phyloP scores from a whole-genome alignment of 495 filamentous ascomycete genomes.

The Penicillium bialowiezense region DNA sequence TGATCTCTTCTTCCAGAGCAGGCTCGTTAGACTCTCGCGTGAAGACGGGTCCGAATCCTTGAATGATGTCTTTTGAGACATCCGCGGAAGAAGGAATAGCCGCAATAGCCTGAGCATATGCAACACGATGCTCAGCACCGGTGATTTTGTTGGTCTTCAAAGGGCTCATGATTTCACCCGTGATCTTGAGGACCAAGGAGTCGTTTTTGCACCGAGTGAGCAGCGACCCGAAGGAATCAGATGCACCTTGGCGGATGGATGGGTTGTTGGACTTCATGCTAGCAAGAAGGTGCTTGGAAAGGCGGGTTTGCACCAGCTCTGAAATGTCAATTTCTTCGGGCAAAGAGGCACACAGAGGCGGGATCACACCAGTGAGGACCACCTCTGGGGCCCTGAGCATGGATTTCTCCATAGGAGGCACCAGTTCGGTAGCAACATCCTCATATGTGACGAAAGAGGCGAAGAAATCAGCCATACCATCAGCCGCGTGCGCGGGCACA shows the following conservation, averaged over 20 bases:
- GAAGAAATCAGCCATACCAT: slow-evolving; percentile 82
- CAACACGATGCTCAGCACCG: slow-evolving; percentile 73
- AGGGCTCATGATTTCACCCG: slow-evolving; percentile 72
- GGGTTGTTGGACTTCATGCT: slow-evolving; percentile 88
- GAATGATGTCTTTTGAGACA: slow-evolving; percentile 62
- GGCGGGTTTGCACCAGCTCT: slow-evolving; percentile 59
- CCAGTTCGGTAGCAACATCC: slow-evolving; percentile 70
- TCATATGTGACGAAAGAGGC: slow-evolving; percentile 66
- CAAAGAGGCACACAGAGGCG: slow-evolving; percentile 65
- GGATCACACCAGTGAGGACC: slow-evolving; percentile 71
- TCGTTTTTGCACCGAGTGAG: slow-evolving; percentile 55
- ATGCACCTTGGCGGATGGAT: slow-evolving; percentile 68
- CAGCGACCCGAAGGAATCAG: slow-evolving; percentile 67
- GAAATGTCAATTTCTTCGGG: slow-evolving; percentile 73
- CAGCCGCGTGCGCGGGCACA: slow-evolving; percentile 68
- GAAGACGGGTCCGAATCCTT: slow-evolving; percentile 59
- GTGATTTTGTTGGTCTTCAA: slow-evolving; percentile 79
- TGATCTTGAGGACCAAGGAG: slow-evolving; percentile 57
- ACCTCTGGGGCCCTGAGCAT: slow-evolving; percentile 88
- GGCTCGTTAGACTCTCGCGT: slow-evolving; percentile 84
- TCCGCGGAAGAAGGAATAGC: slow-evolving; percentile 54
- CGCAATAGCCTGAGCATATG: slow-evolving; percentile 74
- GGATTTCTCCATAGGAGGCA: slow-evolving; percentile 82
- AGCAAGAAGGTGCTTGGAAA: slow-evolving; percentile 80
- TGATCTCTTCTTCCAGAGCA: slow-evolving; percentile 71